A percentile compares a stretch with the other conserved stretches of the same genome.
Evolutionary conservation across 2,329 filamentous ascomycete genomes (phyloP).

Genomic region (Claviceps quebecensis): DNA sequence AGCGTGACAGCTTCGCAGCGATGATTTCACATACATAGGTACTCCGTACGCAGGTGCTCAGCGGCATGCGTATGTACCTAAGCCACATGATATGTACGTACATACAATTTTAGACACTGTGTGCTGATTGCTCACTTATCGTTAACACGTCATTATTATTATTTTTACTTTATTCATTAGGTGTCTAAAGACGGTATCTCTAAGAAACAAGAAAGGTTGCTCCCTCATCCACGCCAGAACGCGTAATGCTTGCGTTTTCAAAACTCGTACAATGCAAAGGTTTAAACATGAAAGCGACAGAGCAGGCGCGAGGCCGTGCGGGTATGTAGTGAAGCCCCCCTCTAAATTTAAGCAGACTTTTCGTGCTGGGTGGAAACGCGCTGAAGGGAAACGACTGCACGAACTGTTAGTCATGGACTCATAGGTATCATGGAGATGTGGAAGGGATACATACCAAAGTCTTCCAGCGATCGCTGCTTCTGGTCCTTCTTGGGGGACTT

Average conservation of each 20-base stretch:
- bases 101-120: too few species aligned
- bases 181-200: conserved; percentile 23
- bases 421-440: not conserved
- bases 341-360: conserved; percentile 53
- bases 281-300: conserved; percentile 27
- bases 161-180: conserved; percentile 29
- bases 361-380: conserved; percentile 86
- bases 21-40: too few species aligned
- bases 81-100: too few species aligned
- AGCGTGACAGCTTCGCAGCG: too few species aligned
- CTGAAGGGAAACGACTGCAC: conserved; percentile 68
- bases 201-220: conserved; percentile 25
- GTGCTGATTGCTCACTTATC: not conserved
- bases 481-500: conserved; percentile 69
- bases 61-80: too few species aligned
- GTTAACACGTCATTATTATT: not conserved
- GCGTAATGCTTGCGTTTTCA: conserved; percentile 18
- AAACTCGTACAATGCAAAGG: conserved; percentile 24
- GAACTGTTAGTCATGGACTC: conserved; percentile 33
- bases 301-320: conserved; percentile 21
- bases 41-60: too few species aligned
- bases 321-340: conserved; percentile 23
- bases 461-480: conserved; percentile 75
- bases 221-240: conserved; percentile 20
- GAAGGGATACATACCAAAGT: conserved; percentile 56